Conservation (phyloP, 176 grass and related monocot species). For the Musa beccarii region DNA sequence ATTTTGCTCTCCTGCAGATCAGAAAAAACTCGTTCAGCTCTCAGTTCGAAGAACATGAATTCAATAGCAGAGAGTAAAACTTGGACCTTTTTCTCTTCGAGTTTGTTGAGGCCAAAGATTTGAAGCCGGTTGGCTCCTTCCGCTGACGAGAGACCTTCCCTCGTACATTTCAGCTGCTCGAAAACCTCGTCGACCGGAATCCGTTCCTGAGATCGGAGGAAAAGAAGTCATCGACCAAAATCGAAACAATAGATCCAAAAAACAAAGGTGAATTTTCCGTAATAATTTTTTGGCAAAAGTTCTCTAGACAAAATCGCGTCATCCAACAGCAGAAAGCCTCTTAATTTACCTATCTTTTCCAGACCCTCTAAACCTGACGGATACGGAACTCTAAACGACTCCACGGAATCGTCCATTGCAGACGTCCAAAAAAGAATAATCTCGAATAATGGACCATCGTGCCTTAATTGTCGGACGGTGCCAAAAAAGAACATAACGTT, state of each 20-base stretch:
- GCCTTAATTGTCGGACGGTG: too few relatives aligned
- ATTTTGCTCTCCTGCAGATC: slow-evolving; percentile 52
- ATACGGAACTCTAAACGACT: not conserved
- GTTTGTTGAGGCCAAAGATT: slow-evolving; percentile 51
- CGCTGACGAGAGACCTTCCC: slow-evolving; percentile 37
- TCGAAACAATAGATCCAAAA: not conserved
- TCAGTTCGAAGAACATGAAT: not conserved
- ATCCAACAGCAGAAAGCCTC: not conserved
- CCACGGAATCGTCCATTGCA: not conserved
- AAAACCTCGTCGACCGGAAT: slow-evolving; percentile 56
- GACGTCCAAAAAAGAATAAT: too few relatives aligned
- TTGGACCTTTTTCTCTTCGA: slow-evolving; percentile 49
- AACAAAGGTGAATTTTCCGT: not conserved
- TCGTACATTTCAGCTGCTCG: slow-evolving; percentile 43
- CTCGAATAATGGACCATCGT: too few relatives aligned
- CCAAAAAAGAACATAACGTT: too few relatives aligned
- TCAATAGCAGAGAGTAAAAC: not conserved
- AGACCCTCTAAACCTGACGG: not conserved
- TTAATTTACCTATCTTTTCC: not conserved
- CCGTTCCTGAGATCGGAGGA: slow-evolving; percentile 25
- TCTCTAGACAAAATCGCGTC: not conserved
- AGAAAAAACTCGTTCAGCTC: not conserved
- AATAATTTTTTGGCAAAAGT: not conserved
- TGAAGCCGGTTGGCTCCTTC: slow-evolving; percentile 30
- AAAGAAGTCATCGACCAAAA: not conserved